Evolutionary conservation across 2,329 filamentous ascomycete genomes (phyloP).

Genomic region (Davidsoniella australis): DNA sequence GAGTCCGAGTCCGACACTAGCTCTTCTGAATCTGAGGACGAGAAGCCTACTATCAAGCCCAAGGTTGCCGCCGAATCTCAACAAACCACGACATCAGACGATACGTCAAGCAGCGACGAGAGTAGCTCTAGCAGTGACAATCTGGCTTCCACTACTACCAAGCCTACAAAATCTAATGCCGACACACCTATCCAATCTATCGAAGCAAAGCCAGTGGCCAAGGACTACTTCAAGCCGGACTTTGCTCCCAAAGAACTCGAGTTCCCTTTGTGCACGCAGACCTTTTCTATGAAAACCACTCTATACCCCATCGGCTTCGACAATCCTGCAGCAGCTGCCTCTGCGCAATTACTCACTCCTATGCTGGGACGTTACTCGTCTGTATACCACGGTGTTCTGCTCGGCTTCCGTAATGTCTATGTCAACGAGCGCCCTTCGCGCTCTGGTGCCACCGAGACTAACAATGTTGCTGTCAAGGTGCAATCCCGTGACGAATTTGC

Average conservation of each 20-base stretch:
- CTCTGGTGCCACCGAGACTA: conserved; percentile 28
- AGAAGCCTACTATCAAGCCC: conserved; percentile 17
- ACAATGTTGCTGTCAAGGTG: conserved; percentile 27
- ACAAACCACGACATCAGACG: too few species aligned
- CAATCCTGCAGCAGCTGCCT: conserved; percentile 51
- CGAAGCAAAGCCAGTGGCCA: conserved; percentile 17
- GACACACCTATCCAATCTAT: conserved; percentile 17
- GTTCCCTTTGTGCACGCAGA: conserved; percentile 64
- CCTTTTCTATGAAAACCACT: conserved; percentile 63
- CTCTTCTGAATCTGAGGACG: conserved; percentile 16
- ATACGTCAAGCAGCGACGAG: too few species aligned
- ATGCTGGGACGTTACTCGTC: conserved; percentile 63
- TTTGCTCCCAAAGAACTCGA: conserved; percentile 23
- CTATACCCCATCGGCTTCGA: conserved; percentile 55
- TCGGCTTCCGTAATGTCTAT: conserved; percentile 53
- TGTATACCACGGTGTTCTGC: conserved; percentile 53
- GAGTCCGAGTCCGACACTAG: conserved; percentile 15
- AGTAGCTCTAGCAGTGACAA: too few species aligned
- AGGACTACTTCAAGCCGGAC: conserved; percentile 23
- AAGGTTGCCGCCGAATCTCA: conserved; percentile 8
- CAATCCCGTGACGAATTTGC: conserved; percentile 63
- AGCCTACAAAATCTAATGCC: conserved; percentile 24
- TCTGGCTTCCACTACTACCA: conserved; percentile 17
- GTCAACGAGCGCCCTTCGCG: conserved; percentile 43
- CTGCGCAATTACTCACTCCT: conserved; percentile 58